Conservation (phyloP, 2,329 filamentous ascomycete species). For the Alternaria ventricosa region DNA sequence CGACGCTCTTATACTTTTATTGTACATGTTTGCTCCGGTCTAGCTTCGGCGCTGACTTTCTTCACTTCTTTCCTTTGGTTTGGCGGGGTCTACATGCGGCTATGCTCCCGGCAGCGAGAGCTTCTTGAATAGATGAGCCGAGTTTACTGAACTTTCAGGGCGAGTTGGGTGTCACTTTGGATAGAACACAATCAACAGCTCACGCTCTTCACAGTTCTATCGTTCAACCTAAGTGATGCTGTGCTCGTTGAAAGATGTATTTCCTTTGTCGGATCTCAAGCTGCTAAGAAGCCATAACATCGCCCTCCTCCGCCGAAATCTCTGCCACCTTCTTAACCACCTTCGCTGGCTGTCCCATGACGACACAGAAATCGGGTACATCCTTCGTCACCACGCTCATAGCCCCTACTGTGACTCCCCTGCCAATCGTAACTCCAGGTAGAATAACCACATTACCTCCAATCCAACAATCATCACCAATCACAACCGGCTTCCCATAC, state of each 20-base stretch:
- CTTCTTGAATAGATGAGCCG: not conserved
- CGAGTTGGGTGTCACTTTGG: not conserved
- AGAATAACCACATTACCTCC: constrained; percentile 63
- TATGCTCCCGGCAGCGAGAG: not conserved
- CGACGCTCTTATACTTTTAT: constrained; percentile 20
- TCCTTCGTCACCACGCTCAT: constrained; percentile 84
- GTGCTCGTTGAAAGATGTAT: not conserved
- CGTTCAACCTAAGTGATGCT: not conserved
- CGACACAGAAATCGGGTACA: constrained; percentile 67
- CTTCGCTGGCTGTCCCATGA: constrained; percentile 70
- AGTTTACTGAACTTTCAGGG: not conserved
- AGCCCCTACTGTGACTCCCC: constrained; percentile 76
- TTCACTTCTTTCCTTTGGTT: constrained; percentile 9
- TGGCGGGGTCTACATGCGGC: not conserved
- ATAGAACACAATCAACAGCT: not conserved
- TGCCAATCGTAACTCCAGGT: constrained; percentile 79
- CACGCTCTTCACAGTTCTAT: not conserved
- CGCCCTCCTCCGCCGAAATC: constrained; percentile 15
- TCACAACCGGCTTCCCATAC: constrained; percentile 56
- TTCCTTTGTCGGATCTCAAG: not conserved
- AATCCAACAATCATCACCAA: constrained; percentile 56
- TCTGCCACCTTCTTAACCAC: constrained; percentile 54
- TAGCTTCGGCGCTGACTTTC: constrained; percentile 15
- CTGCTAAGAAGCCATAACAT: not conserved
- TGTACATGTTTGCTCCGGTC: constrained; percentile 26